Percentiles rank a stretch among this genome's conserved stretches.
Evolutionary conservation across 257 asterid species (phyloP).

Genomic region (Rehmannia glutinosa): DNA sequence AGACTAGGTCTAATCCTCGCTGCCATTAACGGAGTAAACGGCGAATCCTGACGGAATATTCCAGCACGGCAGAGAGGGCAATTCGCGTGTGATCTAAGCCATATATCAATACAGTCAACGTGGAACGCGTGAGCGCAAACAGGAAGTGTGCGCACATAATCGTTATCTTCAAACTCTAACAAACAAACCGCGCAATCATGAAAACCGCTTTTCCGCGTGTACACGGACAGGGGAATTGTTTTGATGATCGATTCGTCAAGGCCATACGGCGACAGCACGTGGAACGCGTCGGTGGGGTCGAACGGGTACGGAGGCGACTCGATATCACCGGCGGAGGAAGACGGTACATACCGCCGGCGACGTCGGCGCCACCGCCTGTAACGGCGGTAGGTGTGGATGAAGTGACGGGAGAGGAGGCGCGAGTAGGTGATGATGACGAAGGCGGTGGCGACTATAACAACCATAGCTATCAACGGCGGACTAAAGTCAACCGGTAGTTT

Average conservation of each 20-base stretch:
- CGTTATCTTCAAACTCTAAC: slow-evolving; percentile 74
- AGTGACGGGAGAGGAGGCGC: slow-evolving; percentile 76
- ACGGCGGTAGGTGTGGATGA: slow-evolving; percentile 56
- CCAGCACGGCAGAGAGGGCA: slow-evolving; percentile 95
- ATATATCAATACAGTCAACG: slow-evolving; percentile 90
- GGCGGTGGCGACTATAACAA: slow-evolving; percentile 73
- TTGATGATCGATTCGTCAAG: slow-evolving; percentile 83
- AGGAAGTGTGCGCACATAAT: slow-evolving; percentile 87
- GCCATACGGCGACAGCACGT: slow-evolving; percentile 81
- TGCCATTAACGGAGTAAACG: slow-evolving; percentile 87
- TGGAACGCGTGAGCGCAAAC: slow-evolving; percentile 81
- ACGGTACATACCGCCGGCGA: slow-evolving; percentile 63
- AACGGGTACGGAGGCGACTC: slow-evolving; percentile 76
- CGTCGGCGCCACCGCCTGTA: slow-evolving; percentile 70
- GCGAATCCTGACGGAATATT: slow-evolving; percentile 69
- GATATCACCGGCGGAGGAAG: slow-evolving; percentile 70
- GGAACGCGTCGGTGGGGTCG: slow-evolving; percentile 57
- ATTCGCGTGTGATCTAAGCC: slow-evolving; percentile 95
- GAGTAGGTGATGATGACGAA: slow-evolving; percentile 85
- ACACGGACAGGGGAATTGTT: slow-evolving; percentile 74
- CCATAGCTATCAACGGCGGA: slow-evolving; percentile 95
- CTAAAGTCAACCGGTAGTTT: slow-evolving; percentile 74
- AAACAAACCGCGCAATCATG: slow-evolving; percentile 89
- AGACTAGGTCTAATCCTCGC: slow-evolving; percentile 82
- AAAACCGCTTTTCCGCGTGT: slow-evolving; percentile 51